Evolutionary conservation across 441 rosid species (phyloP), one percentile per base, ranked within the genome.

Genomic region (Pelargonium australe): DNA sequence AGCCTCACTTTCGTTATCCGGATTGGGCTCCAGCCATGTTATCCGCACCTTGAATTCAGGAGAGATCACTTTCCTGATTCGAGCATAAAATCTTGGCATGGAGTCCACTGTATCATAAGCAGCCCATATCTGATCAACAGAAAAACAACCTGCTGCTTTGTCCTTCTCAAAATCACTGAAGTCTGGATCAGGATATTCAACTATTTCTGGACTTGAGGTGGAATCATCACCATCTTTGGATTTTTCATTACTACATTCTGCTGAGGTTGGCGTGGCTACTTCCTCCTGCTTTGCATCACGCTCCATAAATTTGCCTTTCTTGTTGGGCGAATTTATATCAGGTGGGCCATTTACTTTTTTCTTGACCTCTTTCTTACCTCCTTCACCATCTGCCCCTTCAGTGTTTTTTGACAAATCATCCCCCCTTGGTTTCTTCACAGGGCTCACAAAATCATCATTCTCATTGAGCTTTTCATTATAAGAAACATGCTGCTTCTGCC

Each of bases 21-120:
- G 84, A 51, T 83, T 53, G 63, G 85, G 77, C 73, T 82, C 85
- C 43, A 88, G 81, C 83, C 80, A 76, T 67, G 83, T 81, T 63
- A 86, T 75, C 44, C 41, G 77, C 53, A 85, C 69, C 84, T 78
- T 85, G 74, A 83, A 85, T 34, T 70, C 74, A 2, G 73, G 75
- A 41, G 78, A 68, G 60, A 76, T 64, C 62, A 85, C 86, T 76
- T 81, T 77, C 73, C 67, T 76, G 65, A 88, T 71, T 64, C 68
- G 73, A 66, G 80, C 93, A 79, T 86, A 84, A 68, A 68, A 81
- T 74, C 93, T 82, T 10, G 93, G 93, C 93, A 88, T 82, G 74
- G 85, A 80, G 73, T 86, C 93, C 53, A 75, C 41, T 43, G 79
- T 14, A 79, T 88, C 90, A 80, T 80, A 78, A 71, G 61, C 53